Conservation (phyloP, 1,284 basidiomycete species). For the Pterulicium gracile region DNA sequence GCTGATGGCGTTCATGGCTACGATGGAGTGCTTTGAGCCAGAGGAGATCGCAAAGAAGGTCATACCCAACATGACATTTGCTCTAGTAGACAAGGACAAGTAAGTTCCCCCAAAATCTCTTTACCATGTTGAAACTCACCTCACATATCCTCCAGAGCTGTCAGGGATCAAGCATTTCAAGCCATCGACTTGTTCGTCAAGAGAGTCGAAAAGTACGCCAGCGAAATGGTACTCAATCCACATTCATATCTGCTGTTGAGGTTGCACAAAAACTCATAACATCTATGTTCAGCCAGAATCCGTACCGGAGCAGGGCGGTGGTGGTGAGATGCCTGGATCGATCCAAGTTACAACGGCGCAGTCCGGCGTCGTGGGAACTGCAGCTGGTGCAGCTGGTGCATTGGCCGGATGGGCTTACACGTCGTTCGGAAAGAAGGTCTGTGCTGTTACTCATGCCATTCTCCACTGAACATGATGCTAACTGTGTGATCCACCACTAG, state of each 20-base stretch:
- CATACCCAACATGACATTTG: slow-evolving; percentile 73
- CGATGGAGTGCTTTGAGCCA: slow-evolving; percentile 80
- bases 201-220: slow-evolving; percentile 69
- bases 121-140: not conserved
- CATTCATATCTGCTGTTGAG: no score
- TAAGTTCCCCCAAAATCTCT: slow-evolving; percentile 23
- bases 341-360: slow-evolving; percentile 19
- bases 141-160: slow-evolving; percentile 39
- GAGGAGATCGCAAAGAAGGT: slow-evolving; percentile 88
- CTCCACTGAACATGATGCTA: slow-evolving; percentile 1
- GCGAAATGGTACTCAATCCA: slow-evolving; percentile 78
- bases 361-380: slow-evolving; percentile 63
- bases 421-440: slow-evolving; percentile 69
- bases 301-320: slow-evolving; percentile 29
- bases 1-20: slow-evolving; percentile 94
- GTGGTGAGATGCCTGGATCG: slow-evolving; percentile 18
- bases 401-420: slow-evolving; percentile 93
- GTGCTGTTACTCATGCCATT: slow-evolving; percentile 1
- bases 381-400: slow-evolving; percentile 82
- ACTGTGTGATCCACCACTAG: slow-evolving; percentile 23
- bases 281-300: slow-evolving; percentile 54
- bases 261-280: slow-evolving; percentile 14
- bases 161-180: slow-evolving; percentile 91
- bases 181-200: slow-evolving; percentile 81
- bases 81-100: slow-evolving; percentile 88